phyloP scores from a whole-genome alignment of 306 rosid genomes.

The Pyrus pyrifolia region DNA sequence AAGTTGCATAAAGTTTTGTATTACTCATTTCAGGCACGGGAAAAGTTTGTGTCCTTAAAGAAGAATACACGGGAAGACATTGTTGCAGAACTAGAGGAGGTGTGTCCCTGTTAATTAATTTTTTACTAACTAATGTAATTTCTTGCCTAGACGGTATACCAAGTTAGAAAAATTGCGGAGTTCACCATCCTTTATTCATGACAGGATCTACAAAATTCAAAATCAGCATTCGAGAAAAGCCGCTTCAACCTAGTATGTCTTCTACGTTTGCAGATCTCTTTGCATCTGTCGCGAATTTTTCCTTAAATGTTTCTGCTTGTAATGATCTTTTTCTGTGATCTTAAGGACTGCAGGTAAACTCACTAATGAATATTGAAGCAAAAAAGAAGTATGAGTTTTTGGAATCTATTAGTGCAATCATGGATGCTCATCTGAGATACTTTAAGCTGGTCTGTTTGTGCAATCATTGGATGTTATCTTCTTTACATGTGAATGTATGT shows the following conservation, averaged over 20 bases:
- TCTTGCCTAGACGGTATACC: background rate
- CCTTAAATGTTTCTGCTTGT: conserved; percentile 13
- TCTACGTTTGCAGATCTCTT: conserved; percentile 23
- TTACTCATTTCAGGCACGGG: conserved; percentile 60
- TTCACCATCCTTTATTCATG: conserved; percentile 23
- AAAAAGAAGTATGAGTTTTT: conserved; percentile 92
- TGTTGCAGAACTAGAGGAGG: conserved; percentile 92
- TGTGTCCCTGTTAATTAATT: conserved; percentile 16
- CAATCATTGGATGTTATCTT: conserved; percentile 11
- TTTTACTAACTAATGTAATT: background rate
- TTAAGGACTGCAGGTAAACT: conserved; percentile 93
- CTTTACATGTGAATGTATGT: conserved; percentile 17
- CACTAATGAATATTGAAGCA: conserved; percentile 82
- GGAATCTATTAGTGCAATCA: conserved; percentile 95
- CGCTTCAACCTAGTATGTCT: conserved; percentile 95
- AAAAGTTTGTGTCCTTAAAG: conserved; percentile 86
- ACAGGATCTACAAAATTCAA: conserved; percentile 92
- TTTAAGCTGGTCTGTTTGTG: conserved; percentile 79
- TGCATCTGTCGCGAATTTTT: conserved; percentile 3
- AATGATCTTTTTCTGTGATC: conserved; percentile 36
- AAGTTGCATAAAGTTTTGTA: conserved; percentile 17
- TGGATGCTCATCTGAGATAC: conserved; percentile 97
- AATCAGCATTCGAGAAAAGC: conserved; percentile 89
- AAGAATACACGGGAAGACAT: conserved; percentile 79
- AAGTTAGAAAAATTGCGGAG: background rate